Evolutionary conservation across 2,329 filamentous ascomycete species (phyloP).

Genomic region (Nothopassalora personata): DNA sequence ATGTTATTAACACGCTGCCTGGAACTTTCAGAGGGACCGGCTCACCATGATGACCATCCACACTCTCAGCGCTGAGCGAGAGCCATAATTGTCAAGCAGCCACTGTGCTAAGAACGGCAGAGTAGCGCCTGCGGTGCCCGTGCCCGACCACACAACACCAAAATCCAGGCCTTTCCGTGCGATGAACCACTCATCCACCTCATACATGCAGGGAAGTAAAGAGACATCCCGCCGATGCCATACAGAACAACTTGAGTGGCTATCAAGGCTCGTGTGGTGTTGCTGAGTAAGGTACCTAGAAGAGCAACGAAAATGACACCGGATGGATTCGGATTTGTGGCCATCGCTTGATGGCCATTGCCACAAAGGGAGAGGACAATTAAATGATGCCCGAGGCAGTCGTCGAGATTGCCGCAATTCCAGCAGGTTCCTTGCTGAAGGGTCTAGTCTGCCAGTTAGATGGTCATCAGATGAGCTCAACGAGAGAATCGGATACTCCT

Average conservation of each 20-base stretch:
- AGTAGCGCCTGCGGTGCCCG: slow-evolving; percentile 42
- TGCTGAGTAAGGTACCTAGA: slow-evolving; percentile 32
- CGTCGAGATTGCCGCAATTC: slow-evolving; percentile 43
- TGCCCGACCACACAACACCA: slow-evolving; percentile 44
- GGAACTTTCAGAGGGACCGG: neutral
- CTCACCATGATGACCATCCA: slow-evolving; percentile 35
- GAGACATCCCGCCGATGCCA: slow-evolving; percentile 43
- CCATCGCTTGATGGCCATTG: slow-evolving; percentile 34
- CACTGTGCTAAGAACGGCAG: slow-evolving; percentile 42
- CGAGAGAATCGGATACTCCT: neutral
- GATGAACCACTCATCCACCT: slow-evolving; percentile 53
- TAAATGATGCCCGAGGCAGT: slow-evolving; percentile 44
- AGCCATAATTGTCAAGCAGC: slow-evolving; percentile 39
- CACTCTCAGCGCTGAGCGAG: slow-evolving; percentile 41
- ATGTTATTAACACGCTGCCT: neutral
- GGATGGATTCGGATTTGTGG: slow-evolving; percentile 32
- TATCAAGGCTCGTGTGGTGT: slow-evolving; percentile 31
- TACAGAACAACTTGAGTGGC: slow-evolving; percentile 40
- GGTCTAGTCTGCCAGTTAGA: slow-evolving; percentile 3
- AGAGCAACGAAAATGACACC: slow-evolving; percentile 33
- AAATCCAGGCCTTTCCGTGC: slow-evolving; percentile 48
- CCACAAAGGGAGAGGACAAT: slow-evolving; percentile 39
- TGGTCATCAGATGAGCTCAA: neutral
- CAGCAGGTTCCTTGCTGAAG: slow-evolving; percentile 17
- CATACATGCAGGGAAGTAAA: slow-evolving; percentile 47